Evolutionary conservation across 176 grass and related monocot species (phyloP), one percentile per base, ranked within the genome.

Genomic region (Hyparrhenia diplandra): DNA sequence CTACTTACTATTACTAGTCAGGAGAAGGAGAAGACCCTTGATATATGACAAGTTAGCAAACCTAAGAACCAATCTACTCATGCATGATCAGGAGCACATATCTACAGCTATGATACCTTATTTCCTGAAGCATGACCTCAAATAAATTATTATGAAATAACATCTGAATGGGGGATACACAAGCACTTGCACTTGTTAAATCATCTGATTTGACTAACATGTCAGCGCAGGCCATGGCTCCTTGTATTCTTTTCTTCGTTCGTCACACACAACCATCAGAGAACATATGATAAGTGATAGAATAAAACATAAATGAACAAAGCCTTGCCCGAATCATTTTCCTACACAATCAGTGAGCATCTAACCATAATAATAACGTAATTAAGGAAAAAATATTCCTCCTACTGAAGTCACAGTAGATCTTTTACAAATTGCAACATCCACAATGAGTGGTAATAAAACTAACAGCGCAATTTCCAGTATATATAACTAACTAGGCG

Each of bases 121-220:
- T 76, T 71, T 60, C 20, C 64, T 41, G 58, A 67, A 74, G 37
- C 41, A n/a, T n/a, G n/a, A n/a, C n/a, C n/a, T n/a, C n/a, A n/a
- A n/a, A n/a, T n/a, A n/a, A n/a, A n/a, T n/a, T n/a, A n/a, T n/a
- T n/a, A n/a, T n/a, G n/a, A n/a, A n/a, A n/a, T n/a, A n/a, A n/a
- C n/a, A n/a, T n/a, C n/a, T n/a, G n/a, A n/a, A n/a, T n/a, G n/a
- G n/a, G n/a, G n/a, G n/a, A n/a, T n/a, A n/a, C n/a, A n/a, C n/a
- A n/a, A n/a, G n/a, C n/a, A n/a, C n/a, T n/a, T n/a, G n/a, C n/a
- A 66, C 23, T 71, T 45, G 13, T 24, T 34, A 71, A 82, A 81
- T n/a, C n/a, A n/a, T n/a, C 49, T 80, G 29, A 59, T 67, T 49
- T 18, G 57, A 55, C 60, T 4, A 36, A 47, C 63, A 68, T n/a